phyloP scores from a whole-genome alignment of 2,329 filamentous ascomycete species.

The Onygenales sp. region DNA sequence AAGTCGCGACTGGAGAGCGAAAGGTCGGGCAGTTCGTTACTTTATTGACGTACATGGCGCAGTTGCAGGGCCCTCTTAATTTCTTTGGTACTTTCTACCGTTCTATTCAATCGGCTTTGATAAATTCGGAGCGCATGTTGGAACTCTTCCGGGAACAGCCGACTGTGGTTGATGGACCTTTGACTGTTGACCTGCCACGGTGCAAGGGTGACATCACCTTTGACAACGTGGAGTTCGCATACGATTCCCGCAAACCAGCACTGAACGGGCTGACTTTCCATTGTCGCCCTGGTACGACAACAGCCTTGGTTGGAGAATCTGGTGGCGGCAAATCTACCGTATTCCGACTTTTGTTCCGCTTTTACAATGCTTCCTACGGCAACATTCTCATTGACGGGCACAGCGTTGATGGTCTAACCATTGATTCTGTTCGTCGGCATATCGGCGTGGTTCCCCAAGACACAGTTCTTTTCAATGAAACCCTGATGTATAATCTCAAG shows the following conservation, averaged over 20 bases:
- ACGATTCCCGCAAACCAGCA: conserved; percentile 77
- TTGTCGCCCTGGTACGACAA: conserved; percentile 82
- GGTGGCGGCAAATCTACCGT: conserved; percentile 95
- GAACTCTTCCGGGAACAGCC: conserved; percentile 95
- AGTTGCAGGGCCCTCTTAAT: conserved; percentile 71
- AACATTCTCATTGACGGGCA: conserved; percentile 75
- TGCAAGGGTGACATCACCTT: conserved; percentile 80
- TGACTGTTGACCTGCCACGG: conserved; percentile 51
- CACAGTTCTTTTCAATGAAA: conserved; percentile 89
- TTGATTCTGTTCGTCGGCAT: conserved; percentile 81
- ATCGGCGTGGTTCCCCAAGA: conserved; percentile 97
- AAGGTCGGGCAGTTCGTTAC: conserved; percentile 62
- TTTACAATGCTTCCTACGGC: conserved; percentile 78
- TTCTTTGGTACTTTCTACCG: conserved; percentile 94
- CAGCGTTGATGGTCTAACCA: conserved; percentile 77
- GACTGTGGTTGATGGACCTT: conserved; percentile 70
- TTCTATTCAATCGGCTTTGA: conserved; percentile 92
- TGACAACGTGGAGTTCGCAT: conserved; percentile 82
- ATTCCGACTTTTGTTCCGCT: conserved; percentile 90
- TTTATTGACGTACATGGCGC: conserved; percentile 67
- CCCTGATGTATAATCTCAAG: conserved; percentile 86
- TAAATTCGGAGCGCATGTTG: conserved; percentile 88
- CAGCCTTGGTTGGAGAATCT: conserved; percentile 90
- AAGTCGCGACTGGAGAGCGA: conserved; percentile 59
- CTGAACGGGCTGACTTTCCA: conserved; percentile 76